These are phyloP conservation scores for Hypoxylon crocopeplum DNA, from an alignment of 495 filamentous ascomycete species.

Conservation along the genomic window DNA sequence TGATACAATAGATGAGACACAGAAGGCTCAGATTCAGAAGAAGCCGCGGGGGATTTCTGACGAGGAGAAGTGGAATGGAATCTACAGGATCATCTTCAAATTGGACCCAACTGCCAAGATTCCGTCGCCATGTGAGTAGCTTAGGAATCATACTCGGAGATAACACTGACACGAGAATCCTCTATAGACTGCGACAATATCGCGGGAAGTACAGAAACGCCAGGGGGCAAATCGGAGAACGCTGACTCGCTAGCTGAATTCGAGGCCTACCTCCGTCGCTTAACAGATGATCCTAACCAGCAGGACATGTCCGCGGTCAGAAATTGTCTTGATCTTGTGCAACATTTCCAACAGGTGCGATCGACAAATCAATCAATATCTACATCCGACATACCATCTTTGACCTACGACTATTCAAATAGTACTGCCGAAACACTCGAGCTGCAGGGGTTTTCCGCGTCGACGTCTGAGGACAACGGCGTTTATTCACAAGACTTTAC, in stretches of 20 bases:
- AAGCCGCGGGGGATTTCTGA: slow-evolving; percentile 22
- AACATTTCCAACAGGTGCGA: not conserved
- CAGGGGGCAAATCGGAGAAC: not conserved
- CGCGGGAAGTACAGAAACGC: not conserved
- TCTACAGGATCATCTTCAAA: slow-evolving; percentile 29
- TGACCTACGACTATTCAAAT: slow-evolving; percentile 3
- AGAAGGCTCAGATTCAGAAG: slow-evolving; percentile 22
- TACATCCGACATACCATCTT: not conserved
- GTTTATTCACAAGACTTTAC: not conserved
- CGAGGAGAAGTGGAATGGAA: slow-evolving; percentile 25
- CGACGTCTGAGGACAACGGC: not conserved
- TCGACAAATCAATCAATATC: not conserved
- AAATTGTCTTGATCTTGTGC: slow-evolving; percentile 2
- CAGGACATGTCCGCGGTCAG: not conserved
- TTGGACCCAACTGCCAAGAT: slow-evolving; percentile 10
- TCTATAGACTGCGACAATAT: not conserved
- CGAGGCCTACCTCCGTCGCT: slow-evolving; percentile 5
- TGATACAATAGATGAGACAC: slow-evolving; percentile 19
- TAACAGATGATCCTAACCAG: not conserved
- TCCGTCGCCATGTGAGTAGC: slow-evolving; percentile 28
- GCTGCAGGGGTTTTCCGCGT: slow-evolving; percentile 1
- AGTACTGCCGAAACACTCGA: not conserved
- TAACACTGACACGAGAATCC: not conserved
- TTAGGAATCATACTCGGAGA: not conserved
- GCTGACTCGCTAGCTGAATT: slow-evolving; percentile 1